Percentiles rank a stretch among this genome's conserved stretches.
Evolutionary conservation across 495 filamentous ascomycete genomes (phyloP).

Genomic region (Tuber microsphaerosporum): DNA sequence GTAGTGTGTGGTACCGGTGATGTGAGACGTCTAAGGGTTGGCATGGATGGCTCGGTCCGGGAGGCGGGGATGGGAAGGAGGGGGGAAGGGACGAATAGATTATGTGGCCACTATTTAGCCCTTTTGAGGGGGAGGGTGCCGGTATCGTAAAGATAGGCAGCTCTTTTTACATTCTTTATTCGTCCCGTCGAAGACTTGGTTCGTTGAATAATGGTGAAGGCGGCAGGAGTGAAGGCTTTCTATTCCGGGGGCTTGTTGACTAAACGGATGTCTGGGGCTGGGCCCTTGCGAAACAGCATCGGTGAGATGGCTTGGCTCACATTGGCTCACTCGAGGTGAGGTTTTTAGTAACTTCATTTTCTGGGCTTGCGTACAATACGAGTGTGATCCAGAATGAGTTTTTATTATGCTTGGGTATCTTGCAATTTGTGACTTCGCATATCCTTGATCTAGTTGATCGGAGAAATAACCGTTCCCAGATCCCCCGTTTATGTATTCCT

Average conservation of each 20-base stretch:
- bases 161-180: not conserved
- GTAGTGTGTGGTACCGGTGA: not conserved
- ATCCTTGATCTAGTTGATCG: conserved; percentile 38
- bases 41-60: not conserved
- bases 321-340: not conserved
- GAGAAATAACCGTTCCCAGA: conserved; percentile 52
- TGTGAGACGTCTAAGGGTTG: not conserved
- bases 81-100: not conserved
- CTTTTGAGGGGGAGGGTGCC: not conserved
- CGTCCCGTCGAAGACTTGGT: not conserved
- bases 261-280: not conserved
- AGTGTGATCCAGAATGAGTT: not conserved
- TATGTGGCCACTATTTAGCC: not conserved
- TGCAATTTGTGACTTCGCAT: not conserved
- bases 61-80: not conserved
- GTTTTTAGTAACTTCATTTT: not conserved
- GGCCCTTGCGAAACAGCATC: not conserved
- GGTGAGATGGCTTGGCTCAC: not conserved
- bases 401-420: no score
- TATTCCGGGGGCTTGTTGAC: not conserved
- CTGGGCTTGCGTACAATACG: not conserved
- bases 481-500: conserved; percentile 46
- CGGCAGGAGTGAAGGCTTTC: not conserved
- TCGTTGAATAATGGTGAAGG: not conserved
- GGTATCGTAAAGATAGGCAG: not conserved